phyloP scores from a whole-genome alignment of 2,329 filamentous ascomycete genomes.

The Colletotrichum cereale region DNA sequence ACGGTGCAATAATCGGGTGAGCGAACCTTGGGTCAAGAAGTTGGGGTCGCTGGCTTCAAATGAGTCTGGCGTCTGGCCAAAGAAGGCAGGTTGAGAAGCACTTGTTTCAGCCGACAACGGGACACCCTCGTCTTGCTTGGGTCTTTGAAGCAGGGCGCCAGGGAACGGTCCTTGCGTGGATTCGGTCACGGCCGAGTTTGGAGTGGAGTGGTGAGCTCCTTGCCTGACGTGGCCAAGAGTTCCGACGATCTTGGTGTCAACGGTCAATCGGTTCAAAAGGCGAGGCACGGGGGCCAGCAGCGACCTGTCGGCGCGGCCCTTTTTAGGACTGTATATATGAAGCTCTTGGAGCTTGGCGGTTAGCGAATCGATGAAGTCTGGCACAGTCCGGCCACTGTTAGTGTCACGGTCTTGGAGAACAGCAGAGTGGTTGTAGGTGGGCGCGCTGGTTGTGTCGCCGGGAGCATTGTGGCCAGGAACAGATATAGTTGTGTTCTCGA shows the following conservation, averaged over 20 bases:
- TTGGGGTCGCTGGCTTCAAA: constrained; percentile 32
- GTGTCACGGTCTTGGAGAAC: constrained; percentile 48
- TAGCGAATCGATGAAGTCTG: constrained; percentile 48
- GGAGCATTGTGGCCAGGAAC: constrained; percentile 12
- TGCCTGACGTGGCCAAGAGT: constrained; percentile 22
- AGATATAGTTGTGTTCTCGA: constrained; percentile 32
- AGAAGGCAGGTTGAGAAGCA: constrained; percentile 2
- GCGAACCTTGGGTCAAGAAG: constrained; percentile 33
- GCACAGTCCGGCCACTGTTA: constrained; percentile 45
- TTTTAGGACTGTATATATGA: constrained; percentile 43
- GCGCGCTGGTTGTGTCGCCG: constrained; percentile 13
- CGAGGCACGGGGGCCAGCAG: constrained; percentile 4
- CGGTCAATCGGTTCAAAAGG: constrained; percentile 14
- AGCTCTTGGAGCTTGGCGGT: constrained; percentile 50
- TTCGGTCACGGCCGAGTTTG: constrained; percentile 12
- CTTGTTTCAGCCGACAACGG: constrained; percentile 35
- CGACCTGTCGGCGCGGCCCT: constrained; percentile 30
- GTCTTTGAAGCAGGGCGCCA: constrained; percentile 13
- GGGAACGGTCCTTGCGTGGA: constrained; percentile 32
- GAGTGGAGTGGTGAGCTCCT: constrained; percentile 22
- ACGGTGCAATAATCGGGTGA: not conserved
- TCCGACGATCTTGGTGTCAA: constrained; percentile 23
- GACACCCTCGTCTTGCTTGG: constrained; percentile 27
- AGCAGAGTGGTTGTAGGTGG: constrained; percentile 23
- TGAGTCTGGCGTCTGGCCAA: constrained; percentile 15